Base-by-base conservation (phyloP, 2,329 filamentous ascomycete species). In the Cladobotryum protrusum region DNA sequence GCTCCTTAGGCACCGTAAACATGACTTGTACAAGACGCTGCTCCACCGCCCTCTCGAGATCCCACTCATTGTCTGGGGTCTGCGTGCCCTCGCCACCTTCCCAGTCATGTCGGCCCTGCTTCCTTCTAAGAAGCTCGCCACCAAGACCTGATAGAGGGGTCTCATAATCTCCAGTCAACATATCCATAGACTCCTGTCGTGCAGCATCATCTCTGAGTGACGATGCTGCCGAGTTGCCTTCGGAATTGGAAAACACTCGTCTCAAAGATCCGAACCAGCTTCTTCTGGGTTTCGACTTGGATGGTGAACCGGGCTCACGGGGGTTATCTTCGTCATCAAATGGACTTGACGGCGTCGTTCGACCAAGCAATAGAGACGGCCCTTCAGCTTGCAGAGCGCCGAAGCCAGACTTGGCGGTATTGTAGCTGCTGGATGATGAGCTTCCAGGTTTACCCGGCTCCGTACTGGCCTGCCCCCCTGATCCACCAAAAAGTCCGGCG, bases 1-100 rank as follows among this genome's bases (percentile, higher is more conserved):
- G 82, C 67, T 92, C 86, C 65, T 86, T 89, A 2, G 93, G 92
- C 53, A 96, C 89, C 0, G 92, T 96, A 67, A 96, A 97, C 81
- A 95, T 93, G 62, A 89, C 80, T 66, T 91, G 87, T 53, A 91
- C 86, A 8, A 87, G 73, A 18, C 86, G 71, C 52, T 79, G 79
- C 68, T 89, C 83, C 1, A 86, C 79, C 2, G 86, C 86, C 49
- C 78, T 75, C 64, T 91, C 87, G 36, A 91, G 81, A 58, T 90
- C 87, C 86, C 86, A 88, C 48, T 89, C 85, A 65, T 81, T 83
- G 49, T 86, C 82, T 32, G 72, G 17, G 13, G 40, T 19, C 15
- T 14, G 6, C 7, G 17, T 42, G 15, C 70, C 58, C n/a, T 59
- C 57, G 3, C 60, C 65, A 5, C 56, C 63, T 54, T 78, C 74